These are phyloP conservation scores for Phytophthora vignae DNA, from an alignment of 352 stramenopile genomes.

Conservation along the genomic window DNA sequence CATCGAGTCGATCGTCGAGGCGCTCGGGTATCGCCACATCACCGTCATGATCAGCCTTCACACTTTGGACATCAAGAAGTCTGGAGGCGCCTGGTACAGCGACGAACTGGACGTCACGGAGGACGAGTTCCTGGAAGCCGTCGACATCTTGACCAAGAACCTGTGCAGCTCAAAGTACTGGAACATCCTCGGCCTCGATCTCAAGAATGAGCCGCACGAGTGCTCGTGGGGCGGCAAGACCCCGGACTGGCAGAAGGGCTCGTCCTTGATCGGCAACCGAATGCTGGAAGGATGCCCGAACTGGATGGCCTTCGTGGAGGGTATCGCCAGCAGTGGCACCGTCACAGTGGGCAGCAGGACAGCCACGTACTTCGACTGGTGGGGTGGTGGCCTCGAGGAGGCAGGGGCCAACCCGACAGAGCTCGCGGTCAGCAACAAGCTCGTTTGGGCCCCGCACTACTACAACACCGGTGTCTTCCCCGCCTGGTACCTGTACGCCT, in stretches of 20 bases:
- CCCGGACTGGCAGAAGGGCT: constrained; percentile 62
- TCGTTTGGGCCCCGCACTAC: constrained; percentile 76
- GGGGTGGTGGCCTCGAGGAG: constrained; percentile 55
- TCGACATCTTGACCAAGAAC: constrained; percentile 66
- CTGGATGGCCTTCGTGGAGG: constrained; percentile 75
- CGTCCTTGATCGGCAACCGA: constrained; percentile 60
- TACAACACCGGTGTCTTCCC: constrained; percentile 75
- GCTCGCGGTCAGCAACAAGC: constrained; percentile 48
- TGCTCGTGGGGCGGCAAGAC: constrained; percentile 51
- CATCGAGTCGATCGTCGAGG: constrained; percentile 57
- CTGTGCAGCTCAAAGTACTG: constrained; percentile 62
- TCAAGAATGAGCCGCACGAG: constrained; percentile 74
- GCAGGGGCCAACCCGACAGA: constrained; percentile 44
- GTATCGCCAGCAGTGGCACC: constrained; percentile 47
- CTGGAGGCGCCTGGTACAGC: constrained; percentile 68
- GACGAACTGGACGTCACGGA: constrained; percentile 52
- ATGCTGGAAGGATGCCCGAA: constrained; percentile 68
- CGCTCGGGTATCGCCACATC: constrained; percentile 66
- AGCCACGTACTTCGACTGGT: constrained; percentile 67
- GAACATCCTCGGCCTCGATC: constrained; percentile 70
- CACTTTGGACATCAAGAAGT: constrained; percentile 52
- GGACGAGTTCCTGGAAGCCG: constrained; percentile 55
- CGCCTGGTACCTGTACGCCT: constrained; percentile 64
- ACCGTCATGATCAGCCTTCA: constrained; percentile 75
- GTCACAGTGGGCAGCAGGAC: constrained; percentile 41